Evolutionary conservation across 2,329 filamentous ascomycete species (phyloP).

Genomic region (Penicillium sp.): DNA sequence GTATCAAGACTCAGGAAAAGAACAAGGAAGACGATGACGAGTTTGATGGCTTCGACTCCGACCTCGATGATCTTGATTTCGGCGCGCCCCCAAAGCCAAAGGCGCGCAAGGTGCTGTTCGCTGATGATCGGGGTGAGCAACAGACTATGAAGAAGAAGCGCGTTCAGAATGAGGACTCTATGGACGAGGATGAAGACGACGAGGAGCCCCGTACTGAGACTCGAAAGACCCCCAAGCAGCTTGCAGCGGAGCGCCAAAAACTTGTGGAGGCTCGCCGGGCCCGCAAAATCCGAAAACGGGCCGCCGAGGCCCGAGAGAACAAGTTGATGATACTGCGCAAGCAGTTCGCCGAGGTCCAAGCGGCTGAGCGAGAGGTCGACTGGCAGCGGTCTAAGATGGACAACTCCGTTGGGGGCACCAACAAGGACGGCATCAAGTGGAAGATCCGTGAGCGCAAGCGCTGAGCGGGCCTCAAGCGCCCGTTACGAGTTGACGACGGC

Average conservation of each 20-base stretch:
- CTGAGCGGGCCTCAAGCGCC: slow-evolving; percentile 28
- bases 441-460: slow-evolving; percentile 59
- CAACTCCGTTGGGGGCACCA: slow-evolving; percentile 55
- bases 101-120: slow-evolving; percentile 38
- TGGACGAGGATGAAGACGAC: slow-evolving; percentile 25
- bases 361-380: slow-evolving; percentile 54
- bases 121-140: slow-evolving; percentile 36
- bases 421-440: slow-evolving; percentile 61
- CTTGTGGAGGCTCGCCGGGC: slow-evolving; percentile 36
- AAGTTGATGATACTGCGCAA: slow-evolving; percentile 51
- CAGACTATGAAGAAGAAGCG: slow-evolving; percentile 23
- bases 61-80: slow-evolving; percentile 22
- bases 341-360: slow-evolving; percentile 51
- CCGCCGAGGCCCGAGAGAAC: slow-evolving; percentile 45
- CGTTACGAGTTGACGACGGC: slow-evolving; percentile 22
- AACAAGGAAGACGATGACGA: slow-evolving; percentile 23
- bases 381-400: slow-evolving; percentile 59
- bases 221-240: slow-evolving; percentile 43
- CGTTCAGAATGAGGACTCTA: slow-evolving; percentile 19
- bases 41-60: slow-evolving; percentile 21
- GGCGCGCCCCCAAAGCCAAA: slow-evolving; percentile 22
- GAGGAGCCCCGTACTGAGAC: slow-evolving; percentile 5
- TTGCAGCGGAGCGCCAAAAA: slow-evolving; percentile 40
- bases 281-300: slow-evolving; percentile 46
- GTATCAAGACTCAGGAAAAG: slow-evolving; percentile 19